Conservation (phyloP, 805 yeast species). For the Lipomyces orientalis region DNA sequence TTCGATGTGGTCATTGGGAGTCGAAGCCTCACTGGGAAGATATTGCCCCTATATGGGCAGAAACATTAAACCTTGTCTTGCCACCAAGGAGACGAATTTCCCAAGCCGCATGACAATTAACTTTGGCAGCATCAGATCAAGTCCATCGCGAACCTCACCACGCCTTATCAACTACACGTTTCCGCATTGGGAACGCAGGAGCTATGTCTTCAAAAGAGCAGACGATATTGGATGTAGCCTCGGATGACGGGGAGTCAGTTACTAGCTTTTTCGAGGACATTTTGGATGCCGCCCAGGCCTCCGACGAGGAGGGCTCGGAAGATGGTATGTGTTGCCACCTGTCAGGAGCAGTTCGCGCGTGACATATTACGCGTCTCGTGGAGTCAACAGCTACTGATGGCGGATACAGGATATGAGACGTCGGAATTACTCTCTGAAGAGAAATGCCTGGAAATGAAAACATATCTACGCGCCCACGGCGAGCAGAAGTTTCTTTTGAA, state of each 20-base stretch:
- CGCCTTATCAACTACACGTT: background rate
- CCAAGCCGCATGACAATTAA: background rate
- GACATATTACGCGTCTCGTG: background rate
- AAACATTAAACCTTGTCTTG: background rate
- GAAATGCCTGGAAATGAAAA: slow-evolving; percentile 15
- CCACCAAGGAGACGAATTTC: background rate
- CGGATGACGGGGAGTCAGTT: background rate
- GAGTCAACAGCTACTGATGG: background rate
- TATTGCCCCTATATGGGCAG: background rate
- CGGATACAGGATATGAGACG: background rate
- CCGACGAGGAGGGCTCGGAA: slow-evolving; percentile 9
- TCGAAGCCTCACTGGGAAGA: background rate
- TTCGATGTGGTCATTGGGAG: background rate
- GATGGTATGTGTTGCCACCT: background rate
- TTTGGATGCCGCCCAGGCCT: slow-evolving; percentile 10
- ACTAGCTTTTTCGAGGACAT: slow-evolving; percentile 10
- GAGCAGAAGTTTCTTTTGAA: slow-evolving; percentile 15
- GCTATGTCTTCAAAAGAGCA: background rate
- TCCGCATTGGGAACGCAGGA: background rate
- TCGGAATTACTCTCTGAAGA: background rate
- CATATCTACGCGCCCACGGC: slow-evolving; percentile 25
- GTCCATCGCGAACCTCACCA: background rate
- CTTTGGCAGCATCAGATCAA: background rate
- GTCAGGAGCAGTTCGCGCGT: slow-evolving; percentile 1
- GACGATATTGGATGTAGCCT: background rate